Base-by-base conservation (phyloP, 73 alveolate species). In the Uronychia setigera region DNA sequence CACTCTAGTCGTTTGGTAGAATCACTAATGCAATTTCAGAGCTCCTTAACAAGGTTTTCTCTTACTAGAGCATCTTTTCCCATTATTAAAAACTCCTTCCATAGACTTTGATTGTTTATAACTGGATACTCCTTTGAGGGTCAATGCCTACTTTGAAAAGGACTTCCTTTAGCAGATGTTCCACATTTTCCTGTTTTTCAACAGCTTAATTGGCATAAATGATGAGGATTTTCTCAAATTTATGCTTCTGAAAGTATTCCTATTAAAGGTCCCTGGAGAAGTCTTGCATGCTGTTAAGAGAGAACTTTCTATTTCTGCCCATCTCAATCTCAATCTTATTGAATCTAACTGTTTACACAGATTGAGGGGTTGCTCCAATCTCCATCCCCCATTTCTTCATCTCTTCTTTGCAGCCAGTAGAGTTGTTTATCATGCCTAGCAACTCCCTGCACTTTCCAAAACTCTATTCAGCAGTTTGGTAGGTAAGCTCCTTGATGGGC, bases 401-500 rank as follows among this genome's bases (percentile, higher is more conserved):
- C 67, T 46, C 67, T 46, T 46, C 67, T 46, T 19, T 46, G 67
- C 67, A 46, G 5, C 19, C 19, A 11, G 5, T 11, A 19, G n/a
- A 11, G n/a, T 46, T 46, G n/a, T 11, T 11, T 19, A 46, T 46
- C 67, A 46, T 46, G 19, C 19, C n/a, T 19, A 46, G 5, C 67
- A 46, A 46, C n/a, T 11, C 5, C 19, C 19, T 46, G 19, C n/a
- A 11, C n/a, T 46, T 46, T 46, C 19, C 67, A 11, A 19, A 46
- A 46, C 67, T 46, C 67, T 46, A 5, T 46, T 46, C 67, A 11
- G 67, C 67, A 19, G n/a, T 46, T 19, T 46, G 19, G 67, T 46
- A 46, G 32, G 97, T 97, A 35, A 97, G 89, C 27, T 90, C 96
- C 75, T 94, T 96, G 98, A 97, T 97, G 30, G 91, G 84, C 60